Evolutionary conservation across 1,284 basidiomycete species (phyloP).

Genomic region (Apiotrichum montevideense): DNA sequence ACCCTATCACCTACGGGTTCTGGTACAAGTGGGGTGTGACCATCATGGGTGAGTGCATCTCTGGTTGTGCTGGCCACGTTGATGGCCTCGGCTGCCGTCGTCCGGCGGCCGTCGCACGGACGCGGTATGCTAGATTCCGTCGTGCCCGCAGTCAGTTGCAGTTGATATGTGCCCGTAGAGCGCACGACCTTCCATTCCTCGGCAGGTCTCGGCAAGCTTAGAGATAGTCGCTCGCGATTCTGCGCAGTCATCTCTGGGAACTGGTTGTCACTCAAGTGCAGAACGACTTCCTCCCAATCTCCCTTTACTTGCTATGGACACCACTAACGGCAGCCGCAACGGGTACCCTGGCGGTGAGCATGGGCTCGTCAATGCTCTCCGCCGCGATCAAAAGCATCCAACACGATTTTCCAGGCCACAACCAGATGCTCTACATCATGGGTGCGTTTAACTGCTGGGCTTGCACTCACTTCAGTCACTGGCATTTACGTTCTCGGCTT

Average conservation of each 20-base stretch:
- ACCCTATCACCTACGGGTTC: slow-evolving; percentile 26
- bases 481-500: slow-evolving; percentile 18
- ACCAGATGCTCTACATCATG: slow-evolving; percentile 26
- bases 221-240: no score
- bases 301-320: no score
- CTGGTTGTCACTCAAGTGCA: no score
- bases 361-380: slow-evolving; percentile 24
- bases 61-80: neutral
- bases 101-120: no score
- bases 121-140: no score
- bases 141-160: no score
- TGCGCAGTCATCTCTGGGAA: no score
- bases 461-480: slow-evolving; percentile 3
- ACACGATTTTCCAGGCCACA: slow-evolving; percentile 21
- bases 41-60: neutral
- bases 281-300: no score
- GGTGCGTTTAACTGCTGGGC: neutral
- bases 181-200: no score
- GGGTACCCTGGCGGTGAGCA: slow-evolving; percentile 21
- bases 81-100: neutral
- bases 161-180: no score
- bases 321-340: slow-evolving; percentile 10
- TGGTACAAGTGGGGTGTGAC: slow-evolving; percentile 30
- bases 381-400: slow-evolving; percentile 23
- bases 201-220: no score